Evolutionary conservation across 257 asterid species (phyloP).

Genomic region (Nicotiana benthamiana): DNA sequence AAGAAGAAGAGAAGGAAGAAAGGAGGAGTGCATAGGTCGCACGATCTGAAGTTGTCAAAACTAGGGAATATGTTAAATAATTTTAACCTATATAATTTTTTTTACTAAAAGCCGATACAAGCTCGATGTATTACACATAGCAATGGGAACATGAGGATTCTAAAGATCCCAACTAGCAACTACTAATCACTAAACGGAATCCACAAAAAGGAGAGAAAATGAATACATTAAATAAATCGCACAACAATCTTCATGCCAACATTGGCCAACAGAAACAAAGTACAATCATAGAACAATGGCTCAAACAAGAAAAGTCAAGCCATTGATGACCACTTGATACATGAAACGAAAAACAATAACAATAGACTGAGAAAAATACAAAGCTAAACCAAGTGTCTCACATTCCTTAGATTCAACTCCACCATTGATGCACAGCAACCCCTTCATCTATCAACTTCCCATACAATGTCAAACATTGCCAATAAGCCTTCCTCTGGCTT

Average conservation of each 20-base stretch:
- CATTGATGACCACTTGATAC: neutral
- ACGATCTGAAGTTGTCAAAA: too few species aligned
- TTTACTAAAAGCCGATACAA: too few species aligned
- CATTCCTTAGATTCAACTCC: slow-evolving; percentile 21
- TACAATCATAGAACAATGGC: neutral
- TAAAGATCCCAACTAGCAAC: neutral
- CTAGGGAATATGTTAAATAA: too few species aligned
- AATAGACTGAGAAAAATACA: neutral
- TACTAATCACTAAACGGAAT: neutral
- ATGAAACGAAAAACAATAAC: neutral
- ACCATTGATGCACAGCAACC: slow-evolving; percentile 63
- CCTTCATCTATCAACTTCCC: slow-evolving; percentile 51
- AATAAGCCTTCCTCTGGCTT: slow-evolving; percentile 40
- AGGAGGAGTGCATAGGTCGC: too few species aligned
- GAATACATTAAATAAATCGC: neutral
- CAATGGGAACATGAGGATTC: too few species aligned
- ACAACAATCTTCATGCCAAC: neutral
- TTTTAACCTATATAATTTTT: too few species aligned
- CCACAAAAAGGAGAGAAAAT: neutral
- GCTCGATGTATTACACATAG: too few species aligned
- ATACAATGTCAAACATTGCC: slow-evolving; percentile 51
- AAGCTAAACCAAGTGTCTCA: neutral
- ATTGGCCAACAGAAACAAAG: neutral
- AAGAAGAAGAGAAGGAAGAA: too few species aligned
- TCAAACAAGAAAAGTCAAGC: neutral